These are phyloP conservation scores for Darksidea phi DNA, from an alignment of 495 filamentous ascomycete genomes.

Conservation along the genomic window DNA sequence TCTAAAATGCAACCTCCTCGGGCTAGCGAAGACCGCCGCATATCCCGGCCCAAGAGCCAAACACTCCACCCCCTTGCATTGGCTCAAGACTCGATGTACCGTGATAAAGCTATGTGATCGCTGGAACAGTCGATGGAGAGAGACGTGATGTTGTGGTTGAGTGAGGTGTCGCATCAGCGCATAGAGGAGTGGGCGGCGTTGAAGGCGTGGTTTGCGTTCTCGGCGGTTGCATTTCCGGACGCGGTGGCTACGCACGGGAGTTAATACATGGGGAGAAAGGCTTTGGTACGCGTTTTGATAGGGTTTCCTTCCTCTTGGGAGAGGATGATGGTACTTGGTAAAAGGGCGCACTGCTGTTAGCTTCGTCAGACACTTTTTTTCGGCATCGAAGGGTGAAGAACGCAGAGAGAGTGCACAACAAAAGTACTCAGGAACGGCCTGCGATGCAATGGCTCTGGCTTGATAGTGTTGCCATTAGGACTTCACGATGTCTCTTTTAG, in stretches of 20 bases:
- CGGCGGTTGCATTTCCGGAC: background rate
- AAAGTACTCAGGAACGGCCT: too few relatives aligned
- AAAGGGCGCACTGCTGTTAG: too few relatives aligned
- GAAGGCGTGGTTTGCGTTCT: slow-evolving; percentile 57
- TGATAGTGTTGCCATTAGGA: too few relatives aligned
- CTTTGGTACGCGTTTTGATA: background rate
- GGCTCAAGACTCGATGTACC: slow-evolving; percentile 47
- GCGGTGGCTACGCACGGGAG: background rate
- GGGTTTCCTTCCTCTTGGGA: too few relatives aligned
- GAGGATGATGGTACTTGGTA: too few relatives aligned
- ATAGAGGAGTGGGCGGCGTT: slow-evolving; percentile 65
- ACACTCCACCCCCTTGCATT: slow-evolving; percentile 60
- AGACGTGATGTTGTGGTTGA: slow-evolving; percentile 70
- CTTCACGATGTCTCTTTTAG: background rate
- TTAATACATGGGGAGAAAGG: slow-evolving; percentile 1
- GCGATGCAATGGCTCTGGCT: too few relatives aligned
- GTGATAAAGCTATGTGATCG: slow-evolving; percentile 62
- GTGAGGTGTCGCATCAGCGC: slow-evolving; percentile 67
- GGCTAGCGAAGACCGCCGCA: slow-evolving; percentile 56
- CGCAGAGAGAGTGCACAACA: too few relatives aligned
- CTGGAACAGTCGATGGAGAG: slow-evolving; percentile 61
- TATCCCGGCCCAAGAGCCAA: slow-evolving; percentile 71
- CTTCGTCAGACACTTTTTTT: too few relatives aligned
- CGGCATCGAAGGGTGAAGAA: too few relatives aligned
- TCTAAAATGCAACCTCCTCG: background rate